These are phyloP conservation scores for Beta vulgaris DNA, from an alignment of 148 eudicot genomes.

Conservation along the genomic window DNA sequence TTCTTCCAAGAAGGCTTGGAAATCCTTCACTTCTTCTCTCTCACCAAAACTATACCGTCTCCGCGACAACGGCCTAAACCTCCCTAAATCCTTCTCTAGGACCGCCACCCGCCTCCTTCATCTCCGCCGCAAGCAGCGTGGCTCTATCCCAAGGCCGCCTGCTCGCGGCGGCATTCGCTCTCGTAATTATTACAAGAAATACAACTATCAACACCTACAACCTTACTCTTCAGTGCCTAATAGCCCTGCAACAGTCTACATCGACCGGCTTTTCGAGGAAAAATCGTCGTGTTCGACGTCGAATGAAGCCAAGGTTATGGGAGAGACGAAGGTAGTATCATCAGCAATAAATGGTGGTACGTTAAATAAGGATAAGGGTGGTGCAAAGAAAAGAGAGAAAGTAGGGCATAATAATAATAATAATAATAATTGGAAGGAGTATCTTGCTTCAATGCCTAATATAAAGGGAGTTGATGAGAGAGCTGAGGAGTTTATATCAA, in stretches of 20 bases:
- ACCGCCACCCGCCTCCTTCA: constrained; percentile 22
- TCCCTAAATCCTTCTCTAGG: constrained; percentile 22
- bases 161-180: neutral
- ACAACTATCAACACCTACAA: constrained; percentile 20
- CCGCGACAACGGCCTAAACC: constrained; percentile 11
- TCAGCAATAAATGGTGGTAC: neutral
- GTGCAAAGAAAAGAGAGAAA: neutral
- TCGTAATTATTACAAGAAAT: constrained; percentile 10
- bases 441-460: constrained; percentile 21
- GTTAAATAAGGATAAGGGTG: too few species aligned
- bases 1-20: constrained; percentile 53
- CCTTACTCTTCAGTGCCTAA: constrained; percentile 1
- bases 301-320: too few species aligned
- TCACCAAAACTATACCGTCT: constrained; percentile 33
- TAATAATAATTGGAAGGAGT: constrained; percentile 24
- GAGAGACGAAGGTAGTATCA: neutral
- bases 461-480: constrained; percentile 59
- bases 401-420: neutral
- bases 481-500: constrained; percentile 71
- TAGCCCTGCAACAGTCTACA: constrained; percentile 21
- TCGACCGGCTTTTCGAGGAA: constrained; percentile 24
- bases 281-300: neutral
- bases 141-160: neutral
- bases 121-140: neutral
- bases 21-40: constrained; percentile 42